Evolutionary conservation across 495 filamentous ascomycete genomes (phyloP), one percentile per base, ranked within the genome.

Genomic region (Xylaria cubensis): DNA sequence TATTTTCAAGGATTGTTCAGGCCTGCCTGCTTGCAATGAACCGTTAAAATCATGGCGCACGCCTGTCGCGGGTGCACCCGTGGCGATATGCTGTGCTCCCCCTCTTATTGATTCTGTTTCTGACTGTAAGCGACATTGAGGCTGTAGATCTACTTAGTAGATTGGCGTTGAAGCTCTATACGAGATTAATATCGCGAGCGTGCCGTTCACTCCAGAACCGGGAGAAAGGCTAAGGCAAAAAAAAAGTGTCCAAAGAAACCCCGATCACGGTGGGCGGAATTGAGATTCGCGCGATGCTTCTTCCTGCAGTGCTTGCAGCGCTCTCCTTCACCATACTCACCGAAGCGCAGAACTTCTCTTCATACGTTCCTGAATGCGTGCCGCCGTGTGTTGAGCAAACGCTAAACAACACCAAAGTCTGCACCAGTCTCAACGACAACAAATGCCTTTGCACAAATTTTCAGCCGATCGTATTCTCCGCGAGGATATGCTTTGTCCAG

Each of bases 361-460:
- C 69, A 0, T 75, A 77, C 51, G 17, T 72, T 4, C 71, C 74
- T 15, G 71, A 67, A n/a, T 76, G 74, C 67, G 73, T 67, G 46
- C 71, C 69, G 39, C 36, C 71, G 5, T 78, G 76, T 34, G 19
- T 76, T 42, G 53, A 64, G 53, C 19, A 72, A 42, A 62, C 73
- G 12, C 41, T 77, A 26, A 63, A 62, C 26, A 59, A 19, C 34
- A 61, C 56, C 62, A 39, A 62, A 3, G 29, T 46, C 55, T 77
- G 75, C 55, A 56, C 68, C 44, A 67, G 71, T 3, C 39, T 73
- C 29, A 36, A 50, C 34, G 75, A 78, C 24, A 69, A 62, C 64
- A 8, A 53, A 12, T 78, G 76, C 34, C 71, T 78, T 10, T 78
- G 76, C 42, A 64, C 17, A 9, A 72, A 74, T 46, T 64, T 69